Conservation (phyloP, 768 basidiomycete species). For the Hemileccinum impolitum region DNA sequence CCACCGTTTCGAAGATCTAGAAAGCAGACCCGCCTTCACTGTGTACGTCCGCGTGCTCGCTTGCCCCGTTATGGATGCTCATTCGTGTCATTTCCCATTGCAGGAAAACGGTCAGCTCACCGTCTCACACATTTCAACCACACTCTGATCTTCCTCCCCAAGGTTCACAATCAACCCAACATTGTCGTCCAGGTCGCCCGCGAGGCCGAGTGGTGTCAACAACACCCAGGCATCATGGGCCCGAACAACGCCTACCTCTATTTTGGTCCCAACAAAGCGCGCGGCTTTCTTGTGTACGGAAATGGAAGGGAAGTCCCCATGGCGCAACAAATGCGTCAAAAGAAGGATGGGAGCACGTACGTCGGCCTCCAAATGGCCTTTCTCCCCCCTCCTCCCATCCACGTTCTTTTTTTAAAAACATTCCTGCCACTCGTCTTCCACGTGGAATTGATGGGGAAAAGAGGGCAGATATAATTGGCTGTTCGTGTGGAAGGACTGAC, state of each 20-base stretch:
- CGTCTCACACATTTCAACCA: not conserved
- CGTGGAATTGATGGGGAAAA: not conserved
- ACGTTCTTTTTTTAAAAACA: not conserved
- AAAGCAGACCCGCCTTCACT: conserved; percentile 62
- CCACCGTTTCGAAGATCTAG: conserved; percentile 59
- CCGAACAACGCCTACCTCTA: conserved; percentile 75
- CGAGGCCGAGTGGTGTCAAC: conserved; percentile 63
- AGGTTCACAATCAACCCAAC: conserved; percentile 60
- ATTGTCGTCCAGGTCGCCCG: conserved; percentile 61
- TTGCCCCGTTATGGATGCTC: not conserved
- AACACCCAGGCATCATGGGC: conserved; percentile 72
- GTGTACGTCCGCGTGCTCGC: conserved; percentile 44
- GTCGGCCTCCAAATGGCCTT: conserved; percentile 25
- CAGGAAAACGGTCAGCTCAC: conserved; percentile 23
- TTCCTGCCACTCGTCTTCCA: not conserved
- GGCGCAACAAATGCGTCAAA: conserved; percentile 54
- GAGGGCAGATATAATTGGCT: not conserved
- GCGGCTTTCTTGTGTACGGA: conserved; percentile 69
- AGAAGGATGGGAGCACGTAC: conserved; percentile 60
- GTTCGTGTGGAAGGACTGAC: not conserved
- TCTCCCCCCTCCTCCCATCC: not conserved
- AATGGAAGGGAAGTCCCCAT: conserved; percentile 57
- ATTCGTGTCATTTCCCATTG: not conserved
- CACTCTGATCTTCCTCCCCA: not conserved
- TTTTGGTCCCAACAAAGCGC: conserved; percentile 59